phyloP scores from a whole-genome alignment of 148 eudicot species.

The Fallopia convolvulus region DNA sequence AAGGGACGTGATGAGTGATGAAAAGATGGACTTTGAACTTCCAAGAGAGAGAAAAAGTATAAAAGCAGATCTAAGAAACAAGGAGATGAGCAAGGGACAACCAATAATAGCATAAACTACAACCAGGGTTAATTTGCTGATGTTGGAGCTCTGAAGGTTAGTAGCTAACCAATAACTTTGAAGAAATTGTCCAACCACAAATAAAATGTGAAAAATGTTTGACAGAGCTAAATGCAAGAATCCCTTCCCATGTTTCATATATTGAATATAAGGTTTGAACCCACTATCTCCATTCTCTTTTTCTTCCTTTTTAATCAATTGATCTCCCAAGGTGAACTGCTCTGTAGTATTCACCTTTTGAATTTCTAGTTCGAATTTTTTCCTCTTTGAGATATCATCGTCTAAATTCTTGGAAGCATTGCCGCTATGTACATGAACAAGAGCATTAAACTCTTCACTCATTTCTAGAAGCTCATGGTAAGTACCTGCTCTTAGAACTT shows the following conservation, averaged over 20 bases:
- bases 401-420: constrained; percentile 1
- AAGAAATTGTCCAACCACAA: constrained; percentile 32
- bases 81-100: constrained; percentile 20
- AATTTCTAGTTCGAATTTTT: constrained; percentile 11
- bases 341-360: constrained; percentile 6
- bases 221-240: constrained; percentile 32
- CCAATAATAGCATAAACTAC: neutral
- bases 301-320: constrained; percentile 46
- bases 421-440: constrained; percentile 34
- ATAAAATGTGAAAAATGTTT: constrained; percentile 20
- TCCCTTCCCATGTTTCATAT: constrained; percentile 40
- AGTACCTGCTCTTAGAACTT: constrained; percentile 29
- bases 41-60: constrained; percentile 23
- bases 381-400: neutral
- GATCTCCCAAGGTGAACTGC: constrained; percentile 24
- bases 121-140: neutral
- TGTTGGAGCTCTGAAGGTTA: constrained; percentile 25
- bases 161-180: constrained; percentile 56
- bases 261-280: constrained; percentile 43
- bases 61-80: constrained; percentile 25
- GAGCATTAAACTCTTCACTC: constrained; percentile 25
- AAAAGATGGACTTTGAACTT: constrained; percentile 30
- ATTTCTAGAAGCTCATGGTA: constrained; percentile 33
- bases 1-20: constrained; percentile 25
- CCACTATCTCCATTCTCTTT: constrained; percentile 60